Conservation (phyloP, 768 basidiomycete genomes). For the Lentinula detonsa region DNA sequence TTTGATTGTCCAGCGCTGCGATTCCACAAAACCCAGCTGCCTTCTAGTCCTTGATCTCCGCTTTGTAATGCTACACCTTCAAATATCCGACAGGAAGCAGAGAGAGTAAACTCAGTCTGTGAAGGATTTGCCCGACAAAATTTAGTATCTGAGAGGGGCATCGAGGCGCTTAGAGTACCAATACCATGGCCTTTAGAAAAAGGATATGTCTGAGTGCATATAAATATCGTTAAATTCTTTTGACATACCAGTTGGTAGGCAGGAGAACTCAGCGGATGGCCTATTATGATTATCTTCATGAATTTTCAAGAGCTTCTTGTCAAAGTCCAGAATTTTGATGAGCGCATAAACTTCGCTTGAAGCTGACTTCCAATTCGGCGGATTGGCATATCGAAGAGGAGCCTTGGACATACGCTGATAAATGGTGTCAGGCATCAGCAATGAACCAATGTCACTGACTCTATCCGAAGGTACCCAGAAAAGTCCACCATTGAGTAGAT, state of each 20-base stretch:
- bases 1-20: background rate
- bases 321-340: background rate
- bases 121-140: background rate
- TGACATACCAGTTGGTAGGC: too few relatives aligned
- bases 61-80: background rate
- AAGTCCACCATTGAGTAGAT: conserved; percentile 15
- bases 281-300: background rate
- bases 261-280: too few relatives aligned
- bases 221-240: too few relatives aligned
- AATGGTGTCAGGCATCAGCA: background rate
- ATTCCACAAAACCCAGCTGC: background rate
- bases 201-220: background rate
- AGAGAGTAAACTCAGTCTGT: background rate
- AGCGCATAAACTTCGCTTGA: background rate
- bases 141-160: background rate
- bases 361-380: background rate
- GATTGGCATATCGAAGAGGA: background rate
- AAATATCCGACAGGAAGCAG: background rate
- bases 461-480: background rate
- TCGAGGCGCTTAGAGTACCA: too few relatives aligned
- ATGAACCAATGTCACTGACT: too few relatives aligned
- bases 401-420: background rate
- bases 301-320: background rate
- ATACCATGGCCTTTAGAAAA: background rate
- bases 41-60: background rate